phyloP scores from a whole-genome alignment of 345 rosid genomes.

The Citrus sinensis region DVS_A1.0 CM039163.1:4873501-4874000 shows the following conservation, averaged over 20 bases:
- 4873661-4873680: background rate
- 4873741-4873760: background rate
- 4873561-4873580: constrained; percentile 21
- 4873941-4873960: background rate
- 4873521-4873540: constrained; percentile 28
- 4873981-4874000: background rate
- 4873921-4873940: background rate
- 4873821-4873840: background rate
- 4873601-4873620: background rate
- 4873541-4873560: constrained; percentile 39
- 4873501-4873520: constrained; percentile 27
- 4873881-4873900: background rate
- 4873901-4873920: background rate
- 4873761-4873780: background rate
- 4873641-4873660: background rate
- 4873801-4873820: background rate
- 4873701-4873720: background rate
- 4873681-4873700: background rate
- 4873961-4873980: background rate
- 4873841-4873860: background rate
- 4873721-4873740: background rate
- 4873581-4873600: constrained; percentile 13
- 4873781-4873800: background rate
- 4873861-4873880: background rate
- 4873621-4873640: background rate